Evolutionary conservation across 1,139 yeast species (phyloP), one percentile per base, ranked within the genome.

Genomic region (Yamadazyma atlantica): DNA sequence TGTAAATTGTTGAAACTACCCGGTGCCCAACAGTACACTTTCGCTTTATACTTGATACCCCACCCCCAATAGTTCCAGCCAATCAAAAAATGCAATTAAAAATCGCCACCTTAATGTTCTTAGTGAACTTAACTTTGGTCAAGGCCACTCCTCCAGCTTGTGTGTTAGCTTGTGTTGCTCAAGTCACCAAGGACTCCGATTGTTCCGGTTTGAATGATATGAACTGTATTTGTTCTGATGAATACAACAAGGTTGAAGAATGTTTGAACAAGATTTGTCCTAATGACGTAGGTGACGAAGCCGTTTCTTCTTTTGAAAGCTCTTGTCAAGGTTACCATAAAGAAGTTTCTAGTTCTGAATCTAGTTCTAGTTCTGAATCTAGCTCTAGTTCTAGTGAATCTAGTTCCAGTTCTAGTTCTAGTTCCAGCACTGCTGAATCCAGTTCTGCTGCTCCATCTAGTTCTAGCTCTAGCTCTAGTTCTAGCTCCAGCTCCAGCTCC

Each of bases 121-220:
- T 75, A 48, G 62, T 82, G 37, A 62, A 78, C 36, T 64, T 76
- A 44, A 71, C 80, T 37, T 58, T 79, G 41, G 76, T 80, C 39
- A 64, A 75, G 35, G 94, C 94, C 42, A 71, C 92, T 41, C 92
- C 96, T 38, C 94, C 94, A 46, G 95, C 96, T 30, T 88, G 96
- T 71, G 69, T 88, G 50, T 73, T 88, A 60, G 95, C 95, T 34
- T 88, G 96, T 76, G 92, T 85, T 42, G 74, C 85, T 39, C 74
- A 79, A 54, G 89, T 84, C 38, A 71, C 78, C 51, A 76, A 74
- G 58, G 69, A 76, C 33, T 64, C 79, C 36, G 54, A 67, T 34
- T 82, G 90, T 62, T 51, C 66, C 41, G 69, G 80, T 40, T 66
- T 86, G 59, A 75, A 75, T 57, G 80, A 82, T 57, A 68, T 85